A percentile compares a stretch with the other conserved stretches of the same genome.
These are phyloP conservation scores for Cucurbita pepo DNA, from an alignment of 306 rosid species.

Conservation along the genomic window DNA sequence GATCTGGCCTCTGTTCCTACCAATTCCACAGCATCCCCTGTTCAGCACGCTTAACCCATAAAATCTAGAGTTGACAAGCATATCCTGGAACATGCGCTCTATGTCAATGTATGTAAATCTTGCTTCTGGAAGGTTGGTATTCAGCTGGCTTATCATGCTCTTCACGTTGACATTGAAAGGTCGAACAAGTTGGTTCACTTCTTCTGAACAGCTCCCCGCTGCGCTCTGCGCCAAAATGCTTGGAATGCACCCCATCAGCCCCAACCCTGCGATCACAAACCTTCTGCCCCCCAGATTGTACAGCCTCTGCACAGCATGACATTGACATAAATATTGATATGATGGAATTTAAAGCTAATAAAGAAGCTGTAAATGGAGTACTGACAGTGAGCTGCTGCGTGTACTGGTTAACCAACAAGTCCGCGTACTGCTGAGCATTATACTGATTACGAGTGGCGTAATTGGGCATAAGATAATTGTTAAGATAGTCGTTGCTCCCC, in stretches of 20 bases:
- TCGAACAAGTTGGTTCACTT: constrained; percentile 57
- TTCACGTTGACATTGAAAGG: constrained; percentile 67
- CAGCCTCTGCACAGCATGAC: constrained; percentile 27
- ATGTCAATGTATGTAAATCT: constrained; percentile 40
- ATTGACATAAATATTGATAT: no score
- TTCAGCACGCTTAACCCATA: constrained; percentile 38
- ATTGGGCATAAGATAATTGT: constrained; percentile 92
- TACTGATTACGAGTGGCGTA: constrained; percentile 55
- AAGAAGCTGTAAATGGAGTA: neutral
- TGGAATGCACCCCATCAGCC: constrained; percentile 81
- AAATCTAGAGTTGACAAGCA: constrained; percentile 37
- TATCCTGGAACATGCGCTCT: constrained; percentile 40
- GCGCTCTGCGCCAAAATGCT: constrained; percentile 64
- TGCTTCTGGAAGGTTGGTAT: constrained; percentile 51
- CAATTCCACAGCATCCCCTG: constrained; percentile 84
- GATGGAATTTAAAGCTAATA: neutral
- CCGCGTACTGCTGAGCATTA: constrained; percentile 51
- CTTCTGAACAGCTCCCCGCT: constrained; percentile 49
- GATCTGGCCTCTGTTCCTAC: constrained; percentile 76
- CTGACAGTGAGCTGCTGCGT: constrained; percentile 50
- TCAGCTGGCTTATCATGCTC: constrained; percentile 40
- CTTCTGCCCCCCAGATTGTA: constrained; percentile 85
- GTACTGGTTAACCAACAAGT: constrained; percentile 48
- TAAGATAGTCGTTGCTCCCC: constrained; percentile 95
- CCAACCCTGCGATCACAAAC: constrained; percentile 54